Percentiles rank a stretch among this genome's conserved stretches.
These are phyloP conservation scores for Talaromyces sp. DNA, from an alignment of 2,329 filamentous ascomycete genomes.

Conservation along the genomic window DNA sequence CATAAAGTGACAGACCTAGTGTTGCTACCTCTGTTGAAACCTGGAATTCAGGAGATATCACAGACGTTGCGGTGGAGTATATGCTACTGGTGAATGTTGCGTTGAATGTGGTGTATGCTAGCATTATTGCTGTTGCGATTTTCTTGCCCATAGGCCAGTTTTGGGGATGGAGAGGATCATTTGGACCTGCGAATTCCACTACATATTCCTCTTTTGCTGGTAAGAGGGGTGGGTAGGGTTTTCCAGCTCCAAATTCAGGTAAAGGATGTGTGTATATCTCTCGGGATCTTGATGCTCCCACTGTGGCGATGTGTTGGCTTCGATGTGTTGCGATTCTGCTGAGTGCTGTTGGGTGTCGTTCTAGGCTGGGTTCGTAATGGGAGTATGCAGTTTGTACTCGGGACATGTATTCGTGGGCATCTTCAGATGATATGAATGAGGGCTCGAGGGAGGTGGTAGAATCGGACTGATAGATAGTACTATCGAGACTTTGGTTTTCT, in stretches of 20 bases:
- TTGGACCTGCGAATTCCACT: conserved; percentile 76
- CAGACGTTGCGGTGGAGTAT: conserved; percentile 67
- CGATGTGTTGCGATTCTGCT: conserved; percentile 46
- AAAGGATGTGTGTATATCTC: conserved; percentile 37
- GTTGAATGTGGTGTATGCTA: conserved; percentile 55
- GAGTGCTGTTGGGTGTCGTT: conserved; percentile 42
- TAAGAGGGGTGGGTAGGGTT: conserved; percentile 58
- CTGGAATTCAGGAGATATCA: conserved; percentile 60
- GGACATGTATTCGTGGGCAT: conserved; percentile 28
- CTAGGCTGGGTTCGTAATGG: conserved; percentile 31
- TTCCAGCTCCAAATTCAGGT: conserved; percentile 55
- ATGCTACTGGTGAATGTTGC: conserved; percentile 64
- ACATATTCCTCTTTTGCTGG: conserved; percentile 63
- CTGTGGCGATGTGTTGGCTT: conserved; percentile 47
- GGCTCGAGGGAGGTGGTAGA: conserved; percentile 26
- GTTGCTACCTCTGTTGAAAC: conserved; percentile 52
- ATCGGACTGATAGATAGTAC: conserved; percentile 22
- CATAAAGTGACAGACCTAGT: conserved; percentile 46
- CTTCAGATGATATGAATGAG: conserved; percentile 24
- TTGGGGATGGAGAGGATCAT: conserved; percentile 82
- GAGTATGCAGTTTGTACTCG: conserved; percentile 36
- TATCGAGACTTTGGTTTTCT: conserved; percentile 30
- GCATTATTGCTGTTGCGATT: conserved; percentile 39
- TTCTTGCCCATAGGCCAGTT: conserved; percentile 85
- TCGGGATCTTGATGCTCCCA: conserved; percentile 38